phyloP scores from a whole-genome alignment of 805 yeast genomes.

The Dipodascopsis uninucleata region DNA sequence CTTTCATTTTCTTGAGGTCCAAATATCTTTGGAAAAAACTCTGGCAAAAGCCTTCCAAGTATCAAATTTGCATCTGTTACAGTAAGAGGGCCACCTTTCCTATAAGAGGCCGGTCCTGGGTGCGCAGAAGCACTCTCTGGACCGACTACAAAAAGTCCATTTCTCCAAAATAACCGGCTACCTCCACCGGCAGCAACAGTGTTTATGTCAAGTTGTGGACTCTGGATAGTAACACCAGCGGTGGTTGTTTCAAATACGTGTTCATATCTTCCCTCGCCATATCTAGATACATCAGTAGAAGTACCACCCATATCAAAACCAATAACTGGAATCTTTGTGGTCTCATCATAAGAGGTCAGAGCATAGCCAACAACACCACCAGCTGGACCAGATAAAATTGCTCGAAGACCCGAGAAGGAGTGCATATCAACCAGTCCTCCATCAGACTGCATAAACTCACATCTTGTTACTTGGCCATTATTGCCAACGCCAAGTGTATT shows the following conservation, averaged over 20 bases:
- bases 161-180: slow-evolving; percentile 60
- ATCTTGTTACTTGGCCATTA: slow-evolving; percentile 40
- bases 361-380: slow-evolving; percentile 97
- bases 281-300: slow-evolving; percentile 79
- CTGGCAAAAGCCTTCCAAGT: slow-evolving; percentile 68
- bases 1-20: slow-evolving; percentile 76
- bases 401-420: slow-evolving; percentile 79
- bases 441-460: slow-evolving; percentile 93
- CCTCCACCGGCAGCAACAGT: slow-evolving; percentile 89
- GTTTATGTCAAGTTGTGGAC: slow-evolving; percentile 78
- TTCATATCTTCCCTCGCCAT: slow-evolving; percentile 61
- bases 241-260: slow-evolving; percentile 80
- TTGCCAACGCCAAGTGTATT: slow-evolving; percentile 49
- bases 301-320: slow-evolving; percentile 94
- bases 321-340: slow-evolving; percentile 58
- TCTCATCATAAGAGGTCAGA: slow-evolving; percentile 63
- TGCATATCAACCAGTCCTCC: slow-evolving; percentile 89
- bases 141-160: slow-evolving; percentile 75
- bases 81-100: slow-evolving; percentile 80
- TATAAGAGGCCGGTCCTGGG: slow-evolving; percentile 86
- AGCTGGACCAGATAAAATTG: slow-evolving; percentile 93
- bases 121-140: slow-evolving; percentile 86
- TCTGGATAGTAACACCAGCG: slow-evolving; percentile 77
- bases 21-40: slow-evolving; percentile 73
- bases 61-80: slow-evolving; percentile 81